Conservation (phyloP, 441 rosid genomes). For the Gossypium armourianum region DNA sequence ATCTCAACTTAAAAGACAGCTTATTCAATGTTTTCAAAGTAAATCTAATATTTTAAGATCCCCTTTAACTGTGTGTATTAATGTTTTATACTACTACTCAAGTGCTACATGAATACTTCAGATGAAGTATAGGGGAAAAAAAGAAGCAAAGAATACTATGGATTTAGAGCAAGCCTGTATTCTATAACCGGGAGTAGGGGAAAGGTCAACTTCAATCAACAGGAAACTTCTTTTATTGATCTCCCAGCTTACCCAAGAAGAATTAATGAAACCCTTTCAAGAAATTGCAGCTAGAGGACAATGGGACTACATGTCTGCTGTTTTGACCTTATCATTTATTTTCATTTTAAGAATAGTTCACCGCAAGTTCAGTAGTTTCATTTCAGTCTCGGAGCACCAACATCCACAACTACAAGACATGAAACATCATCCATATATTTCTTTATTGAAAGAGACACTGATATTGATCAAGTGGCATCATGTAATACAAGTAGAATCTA, state of each 20-base stretch:
- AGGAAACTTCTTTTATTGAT: neutral
- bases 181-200: neutral
- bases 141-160: neutral
- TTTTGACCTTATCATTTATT: neutral
- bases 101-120: neutral
- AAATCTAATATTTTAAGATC: constrained; percentile 4
- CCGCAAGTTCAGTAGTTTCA: neutral
- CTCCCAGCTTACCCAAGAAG: neutral
- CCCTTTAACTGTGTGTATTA: neutral
- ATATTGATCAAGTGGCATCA: neutral
- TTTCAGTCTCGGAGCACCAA: neutral
- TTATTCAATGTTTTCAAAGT: constrained; percentile 4
- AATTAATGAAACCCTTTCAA: neutral
- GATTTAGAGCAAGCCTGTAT: neutral
- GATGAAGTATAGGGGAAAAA: neutral
- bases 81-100: constrained; percentile 1
- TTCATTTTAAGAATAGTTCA: constrained; percentile 1
- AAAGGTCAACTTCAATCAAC: neutral
- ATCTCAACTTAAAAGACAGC: neutral
- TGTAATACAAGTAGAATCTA: neutral
- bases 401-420: neutral
- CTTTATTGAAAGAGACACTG: neutral
- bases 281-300: neutral
- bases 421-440: neutral
- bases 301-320: neutral